Percentiles rank a stretch among this genome's conserved stretches.
These are phyloP conservation scores for Silene conica DNA, from an alignment of 148 eudicot genomes.

Conservation along the genomic window DNA sequence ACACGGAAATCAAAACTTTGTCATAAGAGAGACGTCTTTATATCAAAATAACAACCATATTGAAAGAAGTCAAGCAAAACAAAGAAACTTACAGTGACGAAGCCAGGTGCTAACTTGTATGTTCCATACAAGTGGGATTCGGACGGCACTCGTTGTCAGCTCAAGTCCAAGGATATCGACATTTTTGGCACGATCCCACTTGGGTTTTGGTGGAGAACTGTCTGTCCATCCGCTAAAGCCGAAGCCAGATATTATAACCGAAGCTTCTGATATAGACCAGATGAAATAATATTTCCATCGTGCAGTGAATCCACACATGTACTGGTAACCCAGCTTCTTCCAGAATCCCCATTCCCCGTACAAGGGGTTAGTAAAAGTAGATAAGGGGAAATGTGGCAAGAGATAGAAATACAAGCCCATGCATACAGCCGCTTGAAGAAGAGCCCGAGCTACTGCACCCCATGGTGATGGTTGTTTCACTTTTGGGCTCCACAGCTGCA, in stretches of 20 bases:
- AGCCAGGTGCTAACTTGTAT: constrained; percentile 99
- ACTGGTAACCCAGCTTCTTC: constrained; percentile 71
- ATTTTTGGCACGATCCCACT: constrained; percentile 94
- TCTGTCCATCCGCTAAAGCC: constrained; percentile 97
- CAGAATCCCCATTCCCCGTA: constrained; percentile 77
- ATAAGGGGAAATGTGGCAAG: constrained; percentile 64
- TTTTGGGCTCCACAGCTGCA: constrained; percentile 64
- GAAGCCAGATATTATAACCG: constrained; percentile 80
- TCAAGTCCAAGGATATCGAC: constrained; percentile 90
- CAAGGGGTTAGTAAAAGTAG: constrained; percentile 55
- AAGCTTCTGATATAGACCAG: constrained; percentile 95
- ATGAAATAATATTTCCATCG: constrained; percentile 98
- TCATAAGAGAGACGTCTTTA: too few species aligned
- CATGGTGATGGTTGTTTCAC: constrained; percentile 76
- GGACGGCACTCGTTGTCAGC: constrained; percentile 83
- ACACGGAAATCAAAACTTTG: too few species aligned
- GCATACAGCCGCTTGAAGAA: constrained; percentile 81
- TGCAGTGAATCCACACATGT: constrained; percentile 85
- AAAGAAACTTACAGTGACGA: constrained; percentile 75
- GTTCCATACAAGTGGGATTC: constrained; percentile 87
- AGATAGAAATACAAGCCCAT: constrained; percentile 85
- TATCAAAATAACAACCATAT: not conserved
- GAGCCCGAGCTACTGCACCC: constrained; percentile 60
- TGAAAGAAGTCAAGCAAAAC: not conserved
- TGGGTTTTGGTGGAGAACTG: constrained; percentile 60